These are phyloP conservation scores for Lagenaria siceraria DNA, from an alignment of 306 rosid genomes.

Conservation along the genomic window DNA sequence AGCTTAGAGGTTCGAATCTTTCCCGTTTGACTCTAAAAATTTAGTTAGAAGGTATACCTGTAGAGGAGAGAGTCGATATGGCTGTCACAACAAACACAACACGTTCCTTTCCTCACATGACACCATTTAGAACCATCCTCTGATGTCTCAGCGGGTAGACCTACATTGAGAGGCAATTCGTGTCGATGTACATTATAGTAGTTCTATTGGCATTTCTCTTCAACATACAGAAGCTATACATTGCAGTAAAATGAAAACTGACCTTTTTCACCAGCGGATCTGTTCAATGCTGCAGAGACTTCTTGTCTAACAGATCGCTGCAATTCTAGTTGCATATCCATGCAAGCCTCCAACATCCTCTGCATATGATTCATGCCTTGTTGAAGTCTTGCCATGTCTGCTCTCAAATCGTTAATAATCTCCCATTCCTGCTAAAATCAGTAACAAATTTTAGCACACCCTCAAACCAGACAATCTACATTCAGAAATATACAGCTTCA, in stretches of 20 bases:
- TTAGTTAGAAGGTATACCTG: constrained; percentile 35
- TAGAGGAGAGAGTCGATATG: constrained; percentile 96
- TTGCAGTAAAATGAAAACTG: not conserved
- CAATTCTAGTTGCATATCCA: constrained; percentile 99
- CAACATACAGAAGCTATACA: not conserved
- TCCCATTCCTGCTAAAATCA: constrained; percentile 78
- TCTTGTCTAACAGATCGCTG: constrained; percentile 99
- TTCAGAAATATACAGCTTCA: not conserved
- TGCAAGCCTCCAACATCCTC: constrained; percentile 99
- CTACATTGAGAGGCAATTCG: constrained; percentile 26
- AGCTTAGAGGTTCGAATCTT: too few relatives aligned
- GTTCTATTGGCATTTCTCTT: not conserved
- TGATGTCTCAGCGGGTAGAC: constrained; percentile 68
- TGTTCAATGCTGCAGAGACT: constrained; percentile 94
- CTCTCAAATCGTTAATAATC: constrained; percentile 79
- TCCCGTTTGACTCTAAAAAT: too few relatives aligned
- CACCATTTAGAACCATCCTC: constrained; percentile 96
- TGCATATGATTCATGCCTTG: constrained; percentile 99
- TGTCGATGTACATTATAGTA: not conserved
- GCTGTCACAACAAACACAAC: constrained; percentile 96
- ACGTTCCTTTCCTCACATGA: constrained; percentile 94
- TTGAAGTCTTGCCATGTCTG: constrained; percentile 97
- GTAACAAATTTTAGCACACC: not conserved
- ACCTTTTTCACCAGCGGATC: constrained; percentile 83
- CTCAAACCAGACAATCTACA: not conserved